Conservation (phyloP, 1,284 basidiomycete species). For the Ustanciosporium gigantosporum region DNA sequence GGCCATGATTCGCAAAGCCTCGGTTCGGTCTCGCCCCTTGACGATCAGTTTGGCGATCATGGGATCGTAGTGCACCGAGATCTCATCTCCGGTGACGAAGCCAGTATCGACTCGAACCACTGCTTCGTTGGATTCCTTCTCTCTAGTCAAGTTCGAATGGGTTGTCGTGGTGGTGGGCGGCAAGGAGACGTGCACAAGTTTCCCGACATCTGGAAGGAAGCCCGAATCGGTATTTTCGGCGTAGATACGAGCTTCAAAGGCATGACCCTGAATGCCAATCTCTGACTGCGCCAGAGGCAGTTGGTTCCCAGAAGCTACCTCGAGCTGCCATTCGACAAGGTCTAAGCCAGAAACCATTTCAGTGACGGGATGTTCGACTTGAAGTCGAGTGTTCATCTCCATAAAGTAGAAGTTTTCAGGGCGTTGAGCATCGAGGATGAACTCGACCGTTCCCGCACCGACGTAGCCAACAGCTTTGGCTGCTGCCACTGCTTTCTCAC, state of each 20-base stretch:
- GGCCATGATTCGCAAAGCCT: constrained; percentile 78
- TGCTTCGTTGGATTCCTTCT: constrained; percentile 63
- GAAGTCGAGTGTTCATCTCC: constrained; percentile 79
- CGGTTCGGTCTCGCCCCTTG: constrained; percentile 80
- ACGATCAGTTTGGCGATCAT: constrained; percentile 94
- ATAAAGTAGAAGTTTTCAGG: constrained; percentile 50
- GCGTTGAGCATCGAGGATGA: constrained; percentile 17
- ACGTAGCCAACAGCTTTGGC: constrained; percentile 86
- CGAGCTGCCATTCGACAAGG: constrained; percentile 88
- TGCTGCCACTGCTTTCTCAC: constrained; percentile 84
- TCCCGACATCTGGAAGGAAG: constrained; percentile 88
- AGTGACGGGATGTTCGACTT: constrained; percentile 81
- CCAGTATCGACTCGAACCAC: constrained; percentile 86
- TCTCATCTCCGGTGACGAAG: constrained; percentile 75
- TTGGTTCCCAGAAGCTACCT: constrained; percentile 81
- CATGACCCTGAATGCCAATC: constrained; percentile 83
- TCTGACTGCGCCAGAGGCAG: constrained; percentile 76
- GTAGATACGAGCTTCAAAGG: constrained; percentile 95
- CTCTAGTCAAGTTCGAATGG: constrained; percentile 7
- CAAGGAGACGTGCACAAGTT: constrained; percentile 71
- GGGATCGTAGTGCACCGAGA: constrained; percentile 75
- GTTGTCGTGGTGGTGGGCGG: constrained; percentile 61
- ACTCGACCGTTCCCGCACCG: constrained; percentile 88
- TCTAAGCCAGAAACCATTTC: constrained; percentile 93
- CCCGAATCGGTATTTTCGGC: constrained; percentile 71